Evolutionary conservation across 1,284 basidiomycete species (phyloP), one percentile per base, ranked within the genome.

Genomic region (Papiliotrema nemorosa): DNA sequence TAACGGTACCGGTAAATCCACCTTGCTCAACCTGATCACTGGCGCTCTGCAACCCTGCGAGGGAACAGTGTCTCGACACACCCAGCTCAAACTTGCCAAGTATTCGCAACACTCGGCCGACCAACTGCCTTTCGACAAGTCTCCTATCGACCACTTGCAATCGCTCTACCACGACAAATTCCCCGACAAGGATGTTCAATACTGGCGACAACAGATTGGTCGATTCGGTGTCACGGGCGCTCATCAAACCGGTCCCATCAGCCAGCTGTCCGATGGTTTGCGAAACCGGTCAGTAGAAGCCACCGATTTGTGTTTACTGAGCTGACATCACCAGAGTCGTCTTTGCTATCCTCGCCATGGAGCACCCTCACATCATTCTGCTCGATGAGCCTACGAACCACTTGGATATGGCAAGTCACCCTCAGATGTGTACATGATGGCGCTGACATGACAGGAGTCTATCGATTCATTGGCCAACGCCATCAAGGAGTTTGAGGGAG

Each of bases 91-190:
- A 77, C 84, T 98, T 54, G 91, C 89, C 58, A 93, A 92, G 75
- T 98, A 97, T 81, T 92, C 88, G 34, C 96, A 99, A 79, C 96
- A 99, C 79, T 92, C 88, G 48, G 93, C 96, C 25, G 96, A 99
- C 76, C 96, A 98, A 75, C 82, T 98, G 29, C 96, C 94, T 20
- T 97, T 96, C 77, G 87, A 94, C 65, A 84, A 85, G 76, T 81
- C 84, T 39, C 91, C 94, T 16, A 87, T 98, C 65, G 94, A 98
- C 76, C 91, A 97, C 79, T 87, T 98, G 78, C 90, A 94, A 76
- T 70, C 74, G 22, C 74, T 87, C 43, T 97, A 91, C 77, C 64
- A 76, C 44, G 77, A 84, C 60, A 94, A 92, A 76, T 96, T 84
- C 78, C 94, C 96, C 1, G 92, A 97, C 61, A 97, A 96, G 79